Base-by-base conservation (phyloP, 306 rosid species). In the Boehmeria nivea region DNA sequence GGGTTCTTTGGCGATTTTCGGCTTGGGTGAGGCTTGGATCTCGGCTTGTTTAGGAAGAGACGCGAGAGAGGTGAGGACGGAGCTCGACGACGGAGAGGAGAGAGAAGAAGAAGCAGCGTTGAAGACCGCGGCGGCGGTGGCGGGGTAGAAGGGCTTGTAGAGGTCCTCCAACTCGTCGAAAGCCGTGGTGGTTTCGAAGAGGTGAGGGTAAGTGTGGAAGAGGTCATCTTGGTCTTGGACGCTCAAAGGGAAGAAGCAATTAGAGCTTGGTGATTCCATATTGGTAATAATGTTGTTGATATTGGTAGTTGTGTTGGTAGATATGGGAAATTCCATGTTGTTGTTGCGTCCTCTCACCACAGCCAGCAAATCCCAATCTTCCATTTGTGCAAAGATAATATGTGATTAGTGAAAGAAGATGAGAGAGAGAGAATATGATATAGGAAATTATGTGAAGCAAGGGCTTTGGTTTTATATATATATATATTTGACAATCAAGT, bases 281-380 rank as follows among this genome's bases (percentile, higher is more conserved):
- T 11, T 3, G 16, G 44, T 49, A 31, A 44, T 25, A 43, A 50
- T 8, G 45, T 4, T 60, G 33, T 20, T 68, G 68, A 12, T 33
- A 3, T n/a, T 61, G 65, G n/a, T n/a, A n/a, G n/a, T n/a, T n/a
- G n/a, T n/a, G 46, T 61, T 57, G 43, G 48, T 50, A 50, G 23
- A 37, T 18, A 15, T 40, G 19, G 46, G 26, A 3, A 64, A 64
- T 63, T 71, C 81, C 36, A 31, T 19, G 3, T 2, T 59, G 27
- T 23, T 34, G 25, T 1, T 64, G 75, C 60, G 54, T 16, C 97
- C 95, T 70, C 81, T 76, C 18, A 85, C 91, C 46, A 89, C 70
- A 33, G 96, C 87, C 31, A 84, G 87, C 82, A 91, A 81, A 69
- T 79, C 99, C 96, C 99, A 91, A 36, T 79, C 84, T 67, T 81